Percentiles rank a stretch among this genome's conserved stretches.
Conservation (phyloP, 257 asterid species). For the Ilex aquifolium region DNA sequence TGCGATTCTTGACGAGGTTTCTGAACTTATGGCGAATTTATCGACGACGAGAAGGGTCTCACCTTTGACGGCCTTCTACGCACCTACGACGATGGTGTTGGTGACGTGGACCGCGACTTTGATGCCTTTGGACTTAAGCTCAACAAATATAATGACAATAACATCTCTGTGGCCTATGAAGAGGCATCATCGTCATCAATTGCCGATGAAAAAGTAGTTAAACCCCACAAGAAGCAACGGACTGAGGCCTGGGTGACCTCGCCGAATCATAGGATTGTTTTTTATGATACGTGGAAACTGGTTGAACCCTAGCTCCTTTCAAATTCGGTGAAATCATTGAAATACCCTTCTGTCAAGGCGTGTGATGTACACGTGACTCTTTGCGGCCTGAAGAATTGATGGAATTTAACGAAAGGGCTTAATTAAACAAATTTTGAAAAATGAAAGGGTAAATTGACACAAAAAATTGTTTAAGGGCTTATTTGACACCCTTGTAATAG, state of each 20-base stretch:
- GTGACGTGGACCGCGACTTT: conserved; percentile 93
- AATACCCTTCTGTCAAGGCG: no score
- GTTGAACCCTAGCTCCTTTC: conserved; percentile 27
- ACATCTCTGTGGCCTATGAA: conserved; percentile 25
- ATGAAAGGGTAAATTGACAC: no score
- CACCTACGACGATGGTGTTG: conserved; percentile 96
- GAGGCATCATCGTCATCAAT: conserved; percentile 78
- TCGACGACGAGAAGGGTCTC: conserved; percentile 77
- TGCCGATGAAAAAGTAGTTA: conserved; percentile 72
- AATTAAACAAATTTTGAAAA: no score
- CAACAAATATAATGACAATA: conserved; percentile 28
- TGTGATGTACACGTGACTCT: no score
- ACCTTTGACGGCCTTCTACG: conserved; percentile 86
- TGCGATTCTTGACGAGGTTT: conserved; percentile 88
- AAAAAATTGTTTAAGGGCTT: no score
- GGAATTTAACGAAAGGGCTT: no score
- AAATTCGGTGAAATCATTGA: no score
- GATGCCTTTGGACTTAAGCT: conserved; percentile 93
- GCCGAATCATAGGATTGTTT: conserved; percentile 92
- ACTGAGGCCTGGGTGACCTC: conserved; percentile 98
- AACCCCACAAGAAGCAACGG: conserved; percentile 87
- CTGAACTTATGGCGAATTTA: conserved; percentile 80
- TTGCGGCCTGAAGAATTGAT: no score
- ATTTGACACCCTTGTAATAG: no score
- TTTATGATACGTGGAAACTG: conserved; percentile 90